These are phyloP conservation scores for Euphorbia tirucalli DNA, from an alignment of 345 rosid species.

Conservation along the genomic window DNA sequence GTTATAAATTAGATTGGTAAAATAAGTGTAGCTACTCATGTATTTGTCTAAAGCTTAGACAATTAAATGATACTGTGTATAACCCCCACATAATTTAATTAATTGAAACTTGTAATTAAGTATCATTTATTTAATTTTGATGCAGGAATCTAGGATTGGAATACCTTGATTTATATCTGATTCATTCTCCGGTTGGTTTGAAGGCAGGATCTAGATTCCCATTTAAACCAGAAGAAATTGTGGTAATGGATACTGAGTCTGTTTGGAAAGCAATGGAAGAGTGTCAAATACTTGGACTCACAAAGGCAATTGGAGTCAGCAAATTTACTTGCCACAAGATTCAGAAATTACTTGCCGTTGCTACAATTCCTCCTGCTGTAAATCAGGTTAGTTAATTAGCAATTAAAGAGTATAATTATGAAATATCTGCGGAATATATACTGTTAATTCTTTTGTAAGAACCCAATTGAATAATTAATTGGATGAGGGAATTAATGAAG, in stretches of 20 bases:
- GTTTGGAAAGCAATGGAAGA: constrained; percentile 51
- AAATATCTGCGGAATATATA: too few species aligned
- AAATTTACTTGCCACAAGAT: constrained; percentile 40
- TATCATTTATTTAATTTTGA: too few species aligned
- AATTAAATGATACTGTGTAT: too few species aligned
- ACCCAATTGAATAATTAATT: too few species aligned
- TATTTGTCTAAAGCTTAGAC: too few species aligned
- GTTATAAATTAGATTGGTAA: too few species aligned
- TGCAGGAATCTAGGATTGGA: constrained; percentile 38
- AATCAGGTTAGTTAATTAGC: constrained; percentile 46
- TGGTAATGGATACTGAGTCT: constrained; percentile 21
- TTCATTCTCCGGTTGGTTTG: constrained; percentile 43
- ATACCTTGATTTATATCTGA: constrained; percentile 41
- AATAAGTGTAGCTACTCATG: too few species aligned
- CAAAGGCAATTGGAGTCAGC: constrained; percentile 43
- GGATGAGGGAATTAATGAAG: too few species aligned
- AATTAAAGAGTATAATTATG: too few species aligned
- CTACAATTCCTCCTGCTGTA: constrained; percentile 38
- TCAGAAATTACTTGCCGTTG: constrained; percentile 24
- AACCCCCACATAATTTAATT: too few species aligned
- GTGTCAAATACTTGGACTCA: constrained; percentile 32
- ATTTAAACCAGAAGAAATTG: background rate
- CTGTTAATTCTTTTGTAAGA: too few species aligned
- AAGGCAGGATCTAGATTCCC: background rate
- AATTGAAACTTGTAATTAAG: too few species aligned